Conservation (phyloP, 768 basidiomycete species). For the Megacollybia marginata region DNA sequence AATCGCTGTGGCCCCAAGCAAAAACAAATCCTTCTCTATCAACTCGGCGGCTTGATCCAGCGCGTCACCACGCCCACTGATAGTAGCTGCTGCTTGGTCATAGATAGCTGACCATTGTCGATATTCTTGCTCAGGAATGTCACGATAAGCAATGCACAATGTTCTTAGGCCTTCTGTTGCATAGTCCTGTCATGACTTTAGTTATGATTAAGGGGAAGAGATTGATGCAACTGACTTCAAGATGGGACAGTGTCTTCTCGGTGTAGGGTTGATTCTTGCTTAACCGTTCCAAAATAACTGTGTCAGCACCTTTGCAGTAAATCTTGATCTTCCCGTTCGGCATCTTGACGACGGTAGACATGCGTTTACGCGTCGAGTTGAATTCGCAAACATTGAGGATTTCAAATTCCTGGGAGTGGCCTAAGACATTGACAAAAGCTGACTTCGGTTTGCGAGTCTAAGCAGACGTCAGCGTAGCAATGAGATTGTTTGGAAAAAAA, state of each 20-base stretch:
- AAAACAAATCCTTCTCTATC: conserved; percentile 89
- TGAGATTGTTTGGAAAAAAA: not conserved
- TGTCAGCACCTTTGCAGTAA: conserved; percentile 97
- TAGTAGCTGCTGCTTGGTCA: conserved; percentile 87
- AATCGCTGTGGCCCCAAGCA: conserved; percentile 95
- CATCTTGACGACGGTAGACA: conserved; percentile 89
- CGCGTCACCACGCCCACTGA: conserved; percentile 92
- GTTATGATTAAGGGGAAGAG: not conserved
- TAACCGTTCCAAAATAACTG: conserved; percentile 92
- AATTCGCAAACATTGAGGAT: conserved; percentile 98
- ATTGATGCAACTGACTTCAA: conserved; percentile 55
- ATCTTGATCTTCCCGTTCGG: conserved; percentile 91
- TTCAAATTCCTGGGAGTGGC: conserved; percentile 71
- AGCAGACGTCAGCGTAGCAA: not conserved
- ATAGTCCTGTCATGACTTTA: conserved; percentile 61
- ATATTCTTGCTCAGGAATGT: conserved; percentile 89
- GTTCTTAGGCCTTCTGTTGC: conserved; percentile 96
- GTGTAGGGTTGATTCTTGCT: conserved; percentile 77
- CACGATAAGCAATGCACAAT: conserved; percentile 92
- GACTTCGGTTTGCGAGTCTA: conserved; percentile 96
- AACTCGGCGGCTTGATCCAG: conserved; percentile 92
- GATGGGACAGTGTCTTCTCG: conserved; percentile 81
- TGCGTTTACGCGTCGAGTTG: conserved; percentile 94
- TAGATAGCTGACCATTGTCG: conserved; percentile 83
- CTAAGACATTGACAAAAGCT: conserved; percentile 79